Base-by-base conservation (phyloP, 2,329 filamentous ascomycete species). In the Fusarium chlamydosporum region DNA sequence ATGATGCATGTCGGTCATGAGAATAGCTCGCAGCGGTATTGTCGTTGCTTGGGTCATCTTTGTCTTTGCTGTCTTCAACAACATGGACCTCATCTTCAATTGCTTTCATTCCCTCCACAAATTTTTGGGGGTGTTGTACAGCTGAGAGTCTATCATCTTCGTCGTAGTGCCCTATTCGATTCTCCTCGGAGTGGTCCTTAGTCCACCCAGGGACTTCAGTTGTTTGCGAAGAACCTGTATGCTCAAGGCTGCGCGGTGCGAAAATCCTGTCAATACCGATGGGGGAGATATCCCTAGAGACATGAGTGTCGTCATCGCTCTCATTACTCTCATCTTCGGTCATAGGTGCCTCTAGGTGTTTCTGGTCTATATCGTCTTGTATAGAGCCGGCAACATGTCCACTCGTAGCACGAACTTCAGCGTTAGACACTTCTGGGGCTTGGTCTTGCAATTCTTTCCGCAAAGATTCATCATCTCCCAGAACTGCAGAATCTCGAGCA, bases 221-320 rank as follows among this genome's bases (percentile, higher is more conserved):
- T 20, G 34, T 37, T 43, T 37, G 62, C 29, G n/a, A 20, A 13
- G 35, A 38, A 29, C 13, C n/a, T 29, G 40, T 43, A 33, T 16
- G 41, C 42, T 42, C 38, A 13, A 40, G 43, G n/a, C 46, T 40
- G 7, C n/a, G 42, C 8, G 37, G 48, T 40, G 18, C 46, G 20
- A 33, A 31, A 26, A 59, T 64, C 23, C 46, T 67, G 31, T 42
- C 52, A 34, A 64, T 53, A 6, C 58, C 53, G 16, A 58, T 58
- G 12, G 48, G 58, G 20, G 56, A 59, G 20, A 57, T 33, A 41
- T 57, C 52, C 23, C 54, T 50, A 11, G 61, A 67, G 45, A 37
- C 27, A 37, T 45, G 27, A 16, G 43, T 33, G 13, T 55, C 65
- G 31, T 56, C 46, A 15, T 69, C 65, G 8, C 61, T 69, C 29